Base-by-base conservation (phyloP, 2,329 filamentous ascomycete species). In the Ophiocordyceps unilateralis region DNA sequence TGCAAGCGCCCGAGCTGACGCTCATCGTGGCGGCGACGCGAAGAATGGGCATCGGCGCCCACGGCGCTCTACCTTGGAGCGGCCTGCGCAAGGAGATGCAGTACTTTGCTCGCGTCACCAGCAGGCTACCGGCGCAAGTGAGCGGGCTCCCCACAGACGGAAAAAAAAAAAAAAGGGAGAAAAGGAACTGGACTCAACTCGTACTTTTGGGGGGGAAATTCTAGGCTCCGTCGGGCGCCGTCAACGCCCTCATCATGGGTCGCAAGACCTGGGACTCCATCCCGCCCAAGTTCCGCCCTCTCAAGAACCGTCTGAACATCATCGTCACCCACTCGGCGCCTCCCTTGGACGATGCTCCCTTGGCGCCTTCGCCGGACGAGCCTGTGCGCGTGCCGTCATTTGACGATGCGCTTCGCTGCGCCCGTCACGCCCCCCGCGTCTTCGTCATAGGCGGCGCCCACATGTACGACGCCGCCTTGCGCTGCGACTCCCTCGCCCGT, bases 181-280 rank as follows among this genome's bases (percentile, higher is more conserved):
- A n/a, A n/a, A n/a, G n/a, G n/a, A n/a, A n/a, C n/a, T n/a, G n/a
- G n/a, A n/a, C n/a, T n/a, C n/a, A n/a, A n/a, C n/a, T n/a, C n/a
- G n/a, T n/a, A n/a, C n/a, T n/a, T n/a, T n/a, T n/a, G n/a, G n/a
- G n/a, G n/a, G n/a, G n/a, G n/a, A n/a, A n/a, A n/a, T 2, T 20
- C 9, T 41, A 63, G 61, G 47, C 54, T 4, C 52, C 61, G 2
- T 45, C 60, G 8, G 49, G 56, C 1, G 51, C 64, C 37, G 45
- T 65, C 50, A 89, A 88, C 59, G 83, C 84, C 17, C 84, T 96
- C 42, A 81, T 98, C 51, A 98, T 98, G 91, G 91, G 91, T 46
- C 83, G 91, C 55, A 95, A 93, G 63, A 98, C 91, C 0, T 98
- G 89, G 81, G 86, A 93, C 42, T 86, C 79, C 49, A 89, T 98